phyloP scores from a whole-genome alignment of 192 early-diverging fungal species.

The Coemansia sp. region DNA sequence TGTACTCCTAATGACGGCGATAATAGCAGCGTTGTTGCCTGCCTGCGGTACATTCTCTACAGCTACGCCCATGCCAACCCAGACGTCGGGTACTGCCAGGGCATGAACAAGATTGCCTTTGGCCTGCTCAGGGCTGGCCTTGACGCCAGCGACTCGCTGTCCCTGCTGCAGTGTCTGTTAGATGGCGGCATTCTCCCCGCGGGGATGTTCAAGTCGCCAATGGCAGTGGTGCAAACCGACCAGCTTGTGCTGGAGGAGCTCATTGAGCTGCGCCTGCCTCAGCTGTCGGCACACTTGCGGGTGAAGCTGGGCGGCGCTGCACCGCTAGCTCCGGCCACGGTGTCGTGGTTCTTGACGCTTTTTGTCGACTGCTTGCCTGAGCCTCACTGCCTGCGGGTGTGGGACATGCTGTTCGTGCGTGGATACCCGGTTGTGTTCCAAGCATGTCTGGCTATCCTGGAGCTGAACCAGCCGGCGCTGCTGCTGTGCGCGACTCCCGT shows the following conservation, averaged over 20 bases:
- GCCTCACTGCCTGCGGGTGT: slow-evolving; percentile 51
- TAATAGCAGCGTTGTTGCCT: not conserved
- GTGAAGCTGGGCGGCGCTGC: slow-evolving; percentile 36
- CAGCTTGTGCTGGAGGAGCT: slow-evolving; percentile 57
- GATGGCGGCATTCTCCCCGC: slow-evolving; percentile 51
- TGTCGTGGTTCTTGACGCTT: slow-evolving; percentile 59
- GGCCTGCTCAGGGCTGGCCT: slow-evolving; percentile 54
- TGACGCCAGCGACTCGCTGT: slow-evolving; percentile 46
- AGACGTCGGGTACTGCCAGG: slow-evolving; percentile 58
- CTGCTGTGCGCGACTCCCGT: slow-evolving; percentile 48
- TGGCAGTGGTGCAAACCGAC: slow-evolving; percentile 54
- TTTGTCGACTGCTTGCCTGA: slow-evolving; percentile 56
- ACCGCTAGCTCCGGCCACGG: slow-evolving; percentile 53
- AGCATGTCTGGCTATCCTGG: slow-evolving; percentile 51
- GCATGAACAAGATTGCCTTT: slow-evolving; percentile 58
- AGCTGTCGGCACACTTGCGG: slow-evolving; percentile 45
- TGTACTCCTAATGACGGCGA: not conserved
- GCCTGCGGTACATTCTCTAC: slow-evolving; percentile 37
- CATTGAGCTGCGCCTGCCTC: slow-evolving; percentile 52
- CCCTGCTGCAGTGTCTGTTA: slow-evolving; percentile 50
- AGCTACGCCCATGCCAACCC: slow-evolving; percentile 39
- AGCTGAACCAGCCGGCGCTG: slow-evolving; percentile 46
- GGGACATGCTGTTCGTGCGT: slow-evolving; percentile 59
- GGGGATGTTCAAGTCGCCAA: slow-evolving; percentile 54
- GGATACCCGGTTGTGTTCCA: slow-evolving; percentile 56